Conservation (phyloP, 2,329 filamentous ascomycete species). For the Aspergillus hiratsukae region DNA sequence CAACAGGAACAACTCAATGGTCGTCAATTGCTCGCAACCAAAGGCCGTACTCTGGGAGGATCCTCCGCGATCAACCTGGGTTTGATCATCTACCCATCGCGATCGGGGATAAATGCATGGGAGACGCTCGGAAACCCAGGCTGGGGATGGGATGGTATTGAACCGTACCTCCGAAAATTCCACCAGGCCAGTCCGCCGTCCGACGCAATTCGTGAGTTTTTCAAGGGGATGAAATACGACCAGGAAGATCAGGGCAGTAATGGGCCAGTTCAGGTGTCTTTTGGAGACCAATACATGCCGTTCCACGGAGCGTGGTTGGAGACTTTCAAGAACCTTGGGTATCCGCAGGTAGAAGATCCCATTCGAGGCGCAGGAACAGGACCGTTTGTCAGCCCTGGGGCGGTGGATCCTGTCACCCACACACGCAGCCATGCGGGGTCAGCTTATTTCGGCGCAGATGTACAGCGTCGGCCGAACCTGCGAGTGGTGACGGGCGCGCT, state of each 20-base stretch:
- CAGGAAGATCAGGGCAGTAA: no score
- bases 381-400: slow-evolving; percentile 11
- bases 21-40: slow-evolving; percentile 37
- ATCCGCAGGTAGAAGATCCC: slow-evolving; percentile 12
- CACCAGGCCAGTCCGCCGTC: slow-evolving; percentile 20
- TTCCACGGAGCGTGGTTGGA: slow-evolving; percentile 14
- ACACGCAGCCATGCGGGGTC: slow-evolving; percentile 15
- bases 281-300: slow-evolving; percentile 14
- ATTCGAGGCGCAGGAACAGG: slow-evolving; percentile 11
- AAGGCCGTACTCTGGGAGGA: slow-evolving; percentile 48
- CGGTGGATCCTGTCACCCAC: slow-evolving; percentile 11
- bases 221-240: no score
- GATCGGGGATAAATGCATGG: slow-evolving; percentile 44
- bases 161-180: slow-evolving; percentile 49
- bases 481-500: slow-evolving; percentile 13
- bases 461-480: slow-evolving; percentile 11
- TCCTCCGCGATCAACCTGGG: slow-evolving; percentile 43
- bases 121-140: slow-evolving; percentile 41
- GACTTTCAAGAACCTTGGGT: slow-evolving; percentile 11
- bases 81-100: slow-evolving; percentile 15
- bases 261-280: neutral
- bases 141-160: slow-evolving; percentile 42
- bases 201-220: slow-evolving; percentile 2
- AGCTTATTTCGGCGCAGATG: slow-evolving; percentile 9
- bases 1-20: slow-evolving; percentile 28